Base-by-base conservation (phyloP, 1,139 yeast genomes). In the Arxiozyma heterogenica region DNA sequence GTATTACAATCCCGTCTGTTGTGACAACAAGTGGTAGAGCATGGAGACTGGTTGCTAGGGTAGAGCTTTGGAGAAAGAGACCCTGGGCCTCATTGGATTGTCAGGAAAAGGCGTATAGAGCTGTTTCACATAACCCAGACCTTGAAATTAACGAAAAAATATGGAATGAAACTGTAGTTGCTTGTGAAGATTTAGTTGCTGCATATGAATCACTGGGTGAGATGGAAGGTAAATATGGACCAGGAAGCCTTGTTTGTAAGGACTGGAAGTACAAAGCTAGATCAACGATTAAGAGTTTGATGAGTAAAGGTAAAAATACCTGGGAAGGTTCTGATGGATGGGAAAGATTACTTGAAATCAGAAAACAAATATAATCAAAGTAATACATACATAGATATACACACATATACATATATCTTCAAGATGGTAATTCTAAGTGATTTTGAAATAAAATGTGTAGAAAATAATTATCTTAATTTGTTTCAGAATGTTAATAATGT, bases 191-290 rank as follows among this genome's bases (percentile, higher is more conserved):
- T 57, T 75, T 93, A 57, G 83, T 86, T 3, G 89, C 94, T 49
- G 95, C 96, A 0, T 93, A 91, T 67, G 91, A 84, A 63, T 84
- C 88, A 6, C 76, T 87, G 44, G 98, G 98, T 15, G 95, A 86
- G 54, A 71, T 81, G 62, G 91, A 90, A 21, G 98, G 98, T 3
- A 86, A 86, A 62, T 81, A 84, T 61, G 87, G 86, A 30, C 90
- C 89, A 3, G 96, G 84, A 1, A 90, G 86, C 62, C 65, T 86
- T 18, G 96, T 93, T 6, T 90, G 96, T 68, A 81, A 83, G 62
- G 96, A 90, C 66, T 91, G 98, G 98, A 85, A 81, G 64, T 88
- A 85, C 71, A 90, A 90, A 67, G 84, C 95, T 1, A 78, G 83
- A 59, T 79, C 86, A 12, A 75, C 88, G 0, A 77, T 90, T 18